Evolutionary conservation across 306 rosid genomes (phyloP), one percentile per base, ranked within the genome.

Genomic region (Pueraria montana): DNA sequence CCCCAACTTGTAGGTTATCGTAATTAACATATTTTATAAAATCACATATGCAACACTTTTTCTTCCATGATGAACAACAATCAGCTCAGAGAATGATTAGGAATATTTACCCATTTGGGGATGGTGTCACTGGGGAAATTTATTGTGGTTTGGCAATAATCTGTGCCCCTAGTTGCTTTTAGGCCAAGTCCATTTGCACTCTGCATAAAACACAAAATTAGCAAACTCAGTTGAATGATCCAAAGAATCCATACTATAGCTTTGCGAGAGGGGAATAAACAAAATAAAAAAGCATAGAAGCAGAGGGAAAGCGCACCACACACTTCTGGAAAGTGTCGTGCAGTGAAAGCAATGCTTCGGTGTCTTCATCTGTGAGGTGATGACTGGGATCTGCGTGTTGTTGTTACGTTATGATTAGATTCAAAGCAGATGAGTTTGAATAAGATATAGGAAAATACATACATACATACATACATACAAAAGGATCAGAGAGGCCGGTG

Each of bases 121-220:
- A 96, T 82, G 61, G 99, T 96, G 64, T 91, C 93, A 50, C 83
- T 52, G 2, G 99, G 97, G 82, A 94, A 96, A 46, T 68, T 85
- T 87, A 96, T 88, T 3, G 86, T 88, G 73, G 88, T 89, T 85
- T 88, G 84, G 81, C 99, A 96, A 81, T 87, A 90, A 89, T 94
- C 97, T 32, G 68, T 45, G 23, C 90, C 89, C 42, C 64, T 75
- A 3, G 59, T 76, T 70, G 95, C 95, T 87, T 86, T 85, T 69
- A 96, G 88, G 27, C 98, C 99, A 78, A 94, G 92, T 63, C 99
- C 99, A 91, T 96, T 96, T 36, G 87, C 89, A 68, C 89, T 91
- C 99, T 96, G 90, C 87, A 86, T 43, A 83, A 77, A 84, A 27
- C 50, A 77, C 71, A 46, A 77, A 53, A 26, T 61, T 73, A 62